A percentile compares a stretch with the other conserved stretches of the same genome.
Conservation (phyloP, 2,329 filamentous ascomycete genomes). For the Trichoderma brevicompactum region DNA sequence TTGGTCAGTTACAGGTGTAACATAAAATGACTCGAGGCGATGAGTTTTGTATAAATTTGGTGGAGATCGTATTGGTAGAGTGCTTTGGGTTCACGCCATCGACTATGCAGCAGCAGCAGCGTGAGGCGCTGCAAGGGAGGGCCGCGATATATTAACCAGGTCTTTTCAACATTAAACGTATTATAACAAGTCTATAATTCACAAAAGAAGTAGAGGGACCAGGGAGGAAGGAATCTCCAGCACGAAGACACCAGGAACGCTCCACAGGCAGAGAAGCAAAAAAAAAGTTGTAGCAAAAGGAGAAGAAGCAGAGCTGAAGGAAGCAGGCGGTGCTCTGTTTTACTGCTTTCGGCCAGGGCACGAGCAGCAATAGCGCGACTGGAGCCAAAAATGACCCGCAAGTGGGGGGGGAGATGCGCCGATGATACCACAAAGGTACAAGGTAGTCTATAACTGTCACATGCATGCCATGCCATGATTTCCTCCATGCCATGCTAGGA, state of each 20-base stretch:
- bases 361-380: constrained; percentile 4
- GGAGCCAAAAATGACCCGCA: constrained; percentile 10
- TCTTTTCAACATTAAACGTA: not conserved
- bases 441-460: not conserved
- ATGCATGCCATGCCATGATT: not conserved
- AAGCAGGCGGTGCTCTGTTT: constrained; percentile 21
- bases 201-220: not conserved
- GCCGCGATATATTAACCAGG: not conserved
- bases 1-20: not conserved
- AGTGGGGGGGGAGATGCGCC: constrained; percentile 10
- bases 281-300: constrained; percentile 9
- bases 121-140: not conserved
- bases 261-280: not conserved
- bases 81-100: constrained; percentile 1
- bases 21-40: not conserved
- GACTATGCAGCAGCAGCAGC: not conserved
- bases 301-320: constrained; percentile 7
- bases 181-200: not conserved
- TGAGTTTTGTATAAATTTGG: not conserved
- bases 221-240: not conserved
- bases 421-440: not conserved
- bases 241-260: constrained; percentile 5
- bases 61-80: not conserved
- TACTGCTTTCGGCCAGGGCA: constrained; percentile 11
- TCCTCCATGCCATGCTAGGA: not conserved